Evolutionary conservation across 371 early-diverging fungal genomes (phyloP), one percentile per base, ranked within the genome.

Genomic region (Lichtheimia corymbifera): DNA sequence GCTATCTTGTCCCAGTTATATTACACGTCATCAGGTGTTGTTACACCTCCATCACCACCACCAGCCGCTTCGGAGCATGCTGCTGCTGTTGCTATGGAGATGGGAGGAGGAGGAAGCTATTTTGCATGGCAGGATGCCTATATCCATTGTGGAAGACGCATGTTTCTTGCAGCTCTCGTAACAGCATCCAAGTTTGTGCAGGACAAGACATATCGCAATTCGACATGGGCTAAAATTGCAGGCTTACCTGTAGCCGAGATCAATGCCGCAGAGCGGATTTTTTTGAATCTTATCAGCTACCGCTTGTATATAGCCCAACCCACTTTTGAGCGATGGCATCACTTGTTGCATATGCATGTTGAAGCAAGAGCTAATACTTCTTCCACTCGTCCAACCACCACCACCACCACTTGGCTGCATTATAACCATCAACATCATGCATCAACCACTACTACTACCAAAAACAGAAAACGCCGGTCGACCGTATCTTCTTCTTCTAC

Each of bases 221-320:
- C 82, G 50, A 88, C 89, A n/a, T 91, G 91, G 91, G 84, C 85
- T 51, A 85, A 86, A 68, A 84, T 91, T 42, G 88, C 91, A 20
- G 82, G 86, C 51, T 79, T 91, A 42, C 83, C 90, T 24, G 80
- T 88, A 6, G 51, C 71, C 17, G 90, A 92, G 76, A 84, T 93
- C 64, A 86, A 87, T 74, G 81, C 81, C 35, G 86, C 90, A 59
- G 91, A 91, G 72, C 72, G 83, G 12, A 82, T 80, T 42, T 91
- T 91, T 71, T 62, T 91, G 15, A 72, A 84, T 44, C 71, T 88
- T 58, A 84, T 91, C 53, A 83, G 88, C 63, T 87, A 91, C 63
- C 74, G 77, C 30, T 75, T 91, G n/a, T 86, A 85, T 59, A 88
- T 90, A 27, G 76, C 82, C 22, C 82, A 79, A 40, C 67, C 73